These are phyloP conservation scores for Cantharellus anzutake DNA, from an alignment of 768 basidiomycete species.

Conservation along the genomic window DNA sequence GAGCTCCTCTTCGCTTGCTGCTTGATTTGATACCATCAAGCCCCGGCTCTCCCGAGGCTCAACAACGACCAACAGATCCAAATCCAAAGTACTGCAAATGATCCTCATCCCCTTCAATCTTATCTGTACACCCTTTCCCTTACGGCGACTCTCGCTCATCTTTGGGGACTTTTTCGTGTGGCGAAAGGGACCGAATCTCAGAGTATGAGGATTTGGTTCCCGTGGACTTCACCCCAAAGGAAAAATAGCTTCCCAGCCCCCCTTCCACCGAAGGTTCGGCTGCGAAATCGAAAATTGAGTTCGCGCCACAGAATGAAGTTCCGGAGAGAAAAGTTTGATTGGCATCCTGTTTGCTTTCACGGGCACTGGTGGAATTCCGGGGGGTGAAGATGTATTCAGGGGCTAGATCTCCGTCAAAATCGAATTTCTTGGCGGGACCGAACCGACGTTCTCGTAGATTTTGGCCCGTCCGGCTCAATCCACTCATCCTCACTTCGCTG, in stretches of 20 bases:
- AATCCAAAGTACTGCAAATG: not conserved
- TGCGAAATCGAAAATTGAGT: not conserved
- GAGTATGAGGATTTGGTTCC: not conserved
- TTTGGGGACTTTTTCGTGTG: not conserved
- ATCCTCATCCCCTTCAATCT: not conserved
- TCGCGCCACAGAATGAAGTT: not conserved
- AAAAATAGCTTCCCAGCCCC: too few relatives aligned
- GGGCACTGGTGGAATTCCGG: not conserved
- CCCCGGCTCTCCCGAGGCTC: not conserved
- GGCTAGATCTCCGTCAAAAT: too few relatives aligned
- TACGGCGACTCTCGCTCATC: not conserved
- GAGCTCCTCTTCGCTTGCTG: not conserved
- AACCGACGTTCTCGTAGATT: conserved; percentile 1
- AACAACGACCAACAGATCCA: too few relatives aligned
- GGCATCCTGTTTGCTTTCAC: not conserved
- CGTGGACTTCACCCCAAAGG: not conserved
- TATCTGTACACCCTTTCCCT: not conserved
- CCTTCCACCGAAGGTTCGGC: not conserved
- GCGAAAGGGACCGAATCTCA: not conserved
- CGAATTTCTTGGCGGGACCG: too few relatives aligned
- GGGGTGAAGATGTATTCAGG: conserved; percentile 4
- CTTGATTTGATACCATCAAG: not conserved
- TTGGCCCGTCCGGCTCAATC: conserved; percentile 3
- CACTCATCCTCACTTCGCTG: too few relatives aligned
- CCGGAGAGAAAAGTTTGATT: not conserved